Conservation (phyloP, 768 basidiomycete genomes). For the Coprinopsis marcescibilis region DNA sequence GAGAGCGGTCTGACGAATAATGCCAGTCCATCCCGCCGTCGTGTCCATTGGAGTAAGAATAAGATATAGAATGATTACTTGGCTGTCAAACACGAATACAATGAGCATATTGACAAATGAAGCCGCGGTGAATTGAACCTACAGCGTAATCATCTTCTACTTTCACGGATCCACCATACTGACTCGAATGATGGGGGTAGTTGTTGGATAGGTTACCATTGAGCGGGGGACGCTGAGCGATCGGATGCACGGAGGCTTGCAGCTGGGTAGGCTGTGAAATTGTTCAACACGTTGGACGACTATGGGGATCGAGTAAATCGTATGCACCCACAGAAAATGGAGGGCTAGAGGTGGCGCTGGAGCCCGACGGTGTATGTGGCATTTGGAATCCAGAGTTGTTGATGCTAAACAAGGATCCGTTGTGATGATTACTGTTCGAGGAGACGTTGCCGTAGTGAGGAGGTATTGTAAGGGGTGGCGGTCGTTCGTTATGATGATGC, state of each 20-base stretch:
- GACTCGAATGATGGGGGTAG: conserved; percentile 36
- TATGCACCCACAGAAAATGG: conserved; percentile 83
- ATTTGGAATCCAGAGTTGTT: conserved; percentile 57
- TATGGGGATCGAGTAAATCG: conserved; percentile 31
- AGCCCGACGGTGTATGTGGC: conserved; percentile 67
- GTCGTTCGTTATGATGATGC: conserved; percentile 28
- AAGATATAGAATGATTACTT: conserved; percentile 12
- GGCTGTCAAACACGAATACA: no score
- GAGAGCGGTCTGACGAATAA: conserved; percentile 61
- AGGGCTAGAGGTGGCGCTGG: conserved; percentile 68
- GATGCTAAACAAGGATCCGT: conserved; percentile 44
- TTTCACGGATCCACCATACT: conserved; percentile 53
- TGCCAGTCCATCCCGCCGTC: conserved; percentile 57
- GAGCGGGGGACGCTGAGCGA: conserved; percentile 41
- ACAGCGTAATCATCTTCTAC: conserved; percentile 65
- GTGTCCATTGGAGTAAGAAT: conserved; percentile 40
- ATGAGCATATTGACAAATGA: no score
- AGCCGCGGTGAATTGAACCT: conserved; percentile 23
- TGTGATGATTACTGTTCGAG: conserved; percentile 37
- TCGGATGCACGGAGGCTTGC: conserved; percentile 50
- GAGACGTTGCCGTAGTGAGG: conserved; percentile 40
- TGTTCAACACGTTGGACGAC: conserved; percentile 31
- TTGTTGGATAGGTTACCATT: conserved; percentile 35
- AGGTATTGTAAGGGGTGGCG: conserved; percentile 61
- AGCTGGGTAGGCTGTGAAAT: conserved; percentile 60